Evolutionary conservation across 129 eudicot species (phyloP).

Genomic region (Flaveria bidentis): DNA sequence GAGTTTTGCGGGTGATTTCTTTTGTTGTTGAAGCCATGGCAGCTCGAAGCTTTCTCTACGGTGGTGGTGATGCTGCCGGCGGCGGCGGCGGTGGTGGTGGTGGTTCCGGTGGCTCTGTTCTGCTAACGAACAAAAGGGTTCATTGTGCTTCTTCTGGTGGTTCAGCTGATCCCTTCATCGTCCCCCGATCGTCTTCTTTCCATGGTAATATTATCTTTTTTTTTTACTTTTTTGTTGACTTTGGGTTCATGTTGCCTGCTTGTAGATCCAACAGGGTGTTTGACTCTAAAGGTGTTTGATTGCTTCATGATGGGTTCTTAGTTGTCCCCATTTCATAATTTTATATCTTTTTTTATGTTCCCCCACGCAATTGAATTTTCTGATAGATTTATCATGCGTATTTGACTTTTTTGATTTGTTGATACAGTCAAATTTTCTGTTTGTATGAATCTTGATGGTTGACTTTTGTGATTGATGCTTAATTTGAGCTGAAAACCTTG

Average conservation of each 20-base stretch:
- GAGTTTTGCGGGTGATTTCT: slow-evolving; percentile 8
- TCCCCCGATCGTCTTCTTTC: slow-evolving; percentile 47
- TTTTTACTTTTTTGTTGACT: slow-evolving; percentile 15
- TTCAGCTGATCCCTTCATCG: slow-evolving; percentile 47
- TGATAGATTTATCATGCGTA: too few relatives aligned
- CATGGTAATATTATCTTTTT: slow-evolving; percentile 25
- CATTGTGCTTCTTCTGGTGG: slow-evolving; percentile 41
- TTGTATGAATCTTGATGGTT: slow-evolving; percentile 29
- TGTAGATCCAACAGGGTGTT: slow-evolving; percentile 21
- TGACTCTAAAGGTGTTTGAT: slow-evolving; percentile 17
- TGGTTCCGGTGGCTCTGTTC: slow-evolving; percentile 6
- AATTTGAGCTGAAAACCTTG: slow-evolving; percentile 2
- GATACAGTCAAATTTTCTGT: not conserved
- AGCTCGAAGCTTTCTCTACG: slow-evolving; percentile 49
- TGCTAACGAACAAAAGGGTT: slow-evolving; percentile 38
- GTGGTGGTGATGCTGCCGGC: slow-evolving; percentile 25
- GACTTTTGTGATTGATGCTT: slow-evolving; percentile 22
- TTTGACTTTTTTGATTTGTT: slow-evolving; percentile 9
- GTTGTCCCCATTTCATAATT: not conserved
- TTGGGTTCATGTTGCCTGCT: not conserved
- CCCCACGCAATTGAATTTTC: too few relatives aligned
- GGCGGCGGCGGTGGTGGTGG: too few relatives aligned
- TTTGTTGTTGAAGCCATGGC: slow-evolving; percentile 44
- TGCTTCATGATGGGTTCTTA: slow-evolving; percentile 26
- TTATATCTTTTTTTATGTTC: not conserved